Percentiles rank a stretch among this genome's conserved stretches.
These are phyloP conservation scores for Aspergillus bombycis DNA, from an alignment of 2,329 filamentous ascomycete genomes.

Conservation along the genomic window DNA sequence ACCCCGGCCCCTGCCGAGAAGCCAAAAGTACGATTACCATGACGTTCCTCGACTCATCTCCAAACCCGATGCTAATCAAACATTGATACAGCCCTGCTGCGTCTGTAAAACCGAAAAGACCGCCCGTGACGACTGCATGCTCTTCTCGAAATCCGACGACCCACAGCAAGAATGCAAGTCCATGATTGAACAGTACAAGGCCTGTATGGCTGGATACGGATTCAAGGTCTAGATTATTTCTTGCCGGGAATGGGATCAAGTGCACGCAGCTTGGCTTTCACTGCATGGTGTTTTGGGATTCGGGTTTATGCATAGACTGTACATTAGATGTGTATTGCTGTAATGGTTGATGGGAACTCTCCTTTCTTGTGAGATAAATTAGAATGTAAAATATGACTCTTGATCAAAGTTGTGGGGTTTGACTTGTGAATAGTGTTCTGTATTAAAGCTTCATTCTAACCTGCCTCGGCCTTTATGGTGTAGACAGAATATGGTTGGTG, in stretches of 20 bases:
- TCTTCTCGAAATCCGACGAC: constrained; percentile 84
- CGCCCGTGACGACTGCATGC: constrained; percentile 95
- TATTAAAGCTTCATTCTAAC: background rate
- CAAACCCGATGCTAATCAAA: background rate
- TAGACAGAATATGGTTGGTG: background rate
- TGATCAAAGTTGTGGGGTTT: background rate
- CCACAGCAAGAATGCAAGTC: constrained; percentile 78
- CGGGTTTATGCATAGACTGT: constrained; percentile 17
- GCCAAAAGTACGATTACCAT: constrained; percentile 37
- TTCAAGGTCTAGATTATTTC: constrained; percentile 63
- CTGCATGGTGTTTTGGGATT: constrained; percentile 19
- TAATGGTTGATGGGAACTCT: constrained; percentile 1
- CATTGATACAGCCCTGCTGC: constrained; percentile 75
- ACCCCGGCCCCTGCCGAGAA: constrained; percentile 35
- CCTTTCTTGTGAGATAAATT: constrained; percentile 12
- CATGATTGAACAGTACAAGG: constrained; percentile 81
- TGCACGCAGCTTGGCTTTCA: constrained; percentile 4
- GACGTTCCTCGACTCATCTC: background rate
- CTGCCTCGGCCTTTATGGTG: background rate
- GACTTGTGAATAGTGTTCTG: background rate
- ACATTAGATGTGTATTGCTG: constrained; percentile 15
- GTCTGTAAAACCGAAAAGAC: constrained; percentile 97
- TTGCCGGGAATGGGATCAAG: constrained; percentile 14
- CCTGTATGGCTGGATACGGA: constrained; percentile 90
- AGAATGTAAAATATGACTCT: constrained; percentile 13